A percentile compares a stretch with the other conserved stretches of the same genome.
Evolutionary conservation across 164 flowering plant species (phyloP).

Genomic region (Berberis thunbergii): DNA sequence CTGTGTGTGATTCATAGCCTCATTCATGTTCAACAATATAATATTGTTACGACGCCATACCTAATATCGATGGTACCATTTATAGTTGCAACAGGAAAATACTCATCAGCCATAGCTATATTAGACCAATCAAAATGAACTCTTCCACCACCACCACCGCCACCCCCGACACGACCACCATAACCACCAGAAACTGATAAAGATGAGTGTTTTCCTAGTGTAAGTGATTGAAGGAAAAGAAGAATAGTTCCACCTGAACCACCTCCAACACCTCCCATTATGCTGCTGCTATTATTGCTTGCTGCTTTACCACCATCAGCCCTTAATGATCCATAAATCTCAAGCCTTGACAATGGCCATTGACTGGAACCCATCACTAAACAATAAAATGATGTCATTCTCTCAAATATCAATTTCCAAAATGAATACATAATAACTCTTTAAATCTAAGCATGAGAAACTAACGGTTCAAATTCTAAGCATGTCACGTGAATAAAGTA

Average conservation of each 20-base stretch:
- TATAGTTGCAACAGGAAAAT: conserved; percentile 65
- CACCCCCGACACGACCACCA: conserved; percentile 81
- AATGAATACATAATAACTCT: too few species aligned
- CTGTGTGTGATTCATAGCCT: not conserved
- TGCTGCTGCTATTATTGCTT: conserved; percentile 11
- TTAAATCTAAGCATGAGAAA: too few species aligned
- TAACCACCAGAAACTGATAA: conserved; percentile 73
- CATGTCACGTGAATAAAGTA: too few species aligned
- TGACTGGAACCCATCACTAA: conserved; percentile 86
- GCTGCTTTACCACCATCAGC: conserved; percentile 52
- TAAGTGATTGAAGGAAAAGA: conserved; percentile 60
- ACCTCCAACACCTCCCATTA: conserved; percentile 66
- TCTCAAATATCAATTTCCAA: too few species aligned
- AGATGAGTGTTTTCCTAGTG: conserved; percentile 44
- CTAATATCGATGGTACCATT: conserved; percentile 56
- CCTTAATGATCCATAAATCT: conserved; percentile 57
- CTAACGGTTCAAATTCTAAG: too few species aligned
- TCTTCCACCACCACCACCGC: conserved; percentile 98
- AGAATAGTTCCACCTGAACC: conserved; percentile 97
- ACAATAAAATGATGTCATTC: not conserved
- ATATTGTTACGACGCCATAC: conserved; percentile 23
- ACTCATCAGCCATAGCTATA: conserved; percentile 60
- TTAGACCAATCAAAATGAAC: conserved; percentile 93
- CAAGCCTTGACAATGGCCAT: conserved; percentile 72
- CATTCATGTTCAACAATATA: not conserved